Evolutionary conservation across 768 basidiomycete genomes (phyloP).

Genomic region (Phlebiopsis gigantea): DNA sequence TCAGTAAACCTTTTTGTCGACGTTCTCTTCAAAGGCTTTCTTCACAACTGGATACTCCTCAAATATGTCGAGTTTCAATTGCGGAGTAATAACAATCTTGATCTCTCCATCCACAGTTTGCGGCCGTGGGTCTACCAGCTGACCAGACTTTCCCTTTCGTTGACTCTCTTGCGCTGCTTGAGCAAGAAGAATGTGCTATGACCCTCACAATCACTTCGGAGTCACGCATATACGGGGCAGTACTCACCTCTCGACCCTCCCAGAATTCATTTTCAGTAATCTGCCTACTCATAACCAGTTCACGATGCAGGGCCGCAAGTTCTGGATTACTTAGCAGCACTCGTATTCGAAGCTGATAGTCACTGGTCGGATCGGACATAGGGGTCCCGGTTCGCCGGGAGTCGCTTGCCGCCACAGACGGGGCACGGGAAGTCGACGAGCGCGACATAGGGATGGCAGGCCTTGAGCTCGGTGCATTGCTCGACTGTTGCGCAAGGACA

Average conservation of each 20-base stretch:
- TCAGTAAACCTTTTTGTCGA: slow-evolving; percentile 72
- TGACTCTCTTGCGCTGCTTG: slow-evolving; percentile 71
- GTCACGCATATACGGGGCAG: slow-evolving; percentile 14
- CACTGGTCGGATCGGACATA: slow-evolving; percentile 54
- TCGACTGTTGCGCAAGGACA: slow-evolving; percentile 25
- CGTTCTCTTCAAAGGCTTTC: slow-evolving; percentile 88
- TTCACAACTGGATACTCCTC: slow-evolving; percentile 96
- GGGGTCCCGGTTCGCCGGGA: slow-evolving; percentile 45
- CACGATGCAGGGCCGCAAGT: slow-evolving; percentile 75
- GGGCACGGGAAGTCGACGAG: slow-evolving; percentile 52
- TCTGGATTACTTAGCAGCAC: slow-evolving; percentile 77
- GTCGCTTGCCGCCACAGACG: slow-evolving; percentile 51
- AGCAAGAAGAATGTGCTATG: slow-evolving; percentile 69
- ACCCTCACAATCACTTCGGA: slow-evolving; percentile 20
- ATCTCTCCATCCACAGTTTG: slow-evolving; percentile 83
- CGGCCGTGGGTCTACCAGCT: slow-evolving; percentile 84
- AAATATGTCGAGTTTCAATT: slow-evolving; percentile 93
- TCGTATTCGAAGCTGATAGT: slow-evolving; percentile 72
- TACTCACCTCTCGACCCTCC: slow-evolving; percentile 85
- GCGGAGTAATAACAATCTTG: slow-evolving; percentile 86
- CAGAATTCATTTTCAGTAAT: slow-evolving; percentile 95
- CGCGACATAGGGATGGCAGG: slow-evolving; percentile 33
- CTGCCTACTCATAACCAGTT: slow-evolving; percentile 79
- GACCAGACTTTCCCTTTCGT: slow-evolving; percentile 76
- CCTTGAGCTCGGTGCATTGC: slow-evolving; percentile 19